phyloP scores from a whole-genome alignment of 1,139 yeast genomes.

The Hemisphaericaspora lyxosophila region DNA sequence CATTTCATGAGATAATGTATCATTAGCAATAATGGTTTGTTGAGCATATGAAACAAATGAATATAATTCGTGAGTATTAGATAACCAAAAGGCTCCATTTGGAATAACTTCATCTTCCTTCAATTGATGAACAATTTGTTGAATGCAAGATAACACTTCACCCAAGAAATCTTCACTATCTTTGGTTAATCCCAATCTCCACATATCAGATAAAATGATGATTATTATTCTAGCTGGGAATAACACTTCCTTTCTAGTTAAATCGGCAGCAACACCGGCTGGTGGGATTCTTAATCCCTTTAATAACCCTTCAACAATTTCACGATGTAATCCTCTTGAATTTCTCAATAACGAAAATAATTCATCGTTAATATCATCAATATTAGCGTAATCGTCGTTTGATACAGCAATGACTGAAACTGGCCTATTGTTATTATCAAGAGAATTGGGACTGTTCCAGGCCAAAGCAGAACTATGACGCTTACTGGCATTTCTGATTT shows the following conservation, averaged over 20 bases:
- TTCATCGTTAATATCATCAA: constrained; percentile 73
- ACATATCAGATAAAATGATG: constrained; percentile 92
- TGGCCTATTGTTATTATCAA: constrained; percentile 47
- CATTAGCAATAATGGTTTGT: constrained; percentile 81
- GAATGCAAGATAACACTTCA: constrained; percentile 85
- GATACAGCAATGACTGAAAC: constrained; percentile 62
- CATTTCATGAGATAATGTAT: constrained; percentile 77
- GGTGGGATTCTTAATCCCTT: constrained; percentile 87
- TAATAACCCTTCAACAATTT: constrained; percentile 83
- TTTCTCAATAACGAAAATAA: constrained; percentile 73
- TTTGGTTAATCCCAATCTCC: constrained; percentile 93
- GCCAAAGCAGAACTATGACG: constrained; percentile 45
- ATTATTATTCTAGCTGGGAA: constrained; percentile 96
- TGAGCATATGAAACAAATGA: constrained; percentile 95
- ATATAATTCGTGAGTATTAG: constrained; percentile 92
- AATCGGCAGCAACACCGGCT: constrained; percentile 78
- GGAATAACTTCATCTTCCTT: constrained; percentile 86
- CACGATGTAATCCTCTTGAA: constrained; percentile 75
- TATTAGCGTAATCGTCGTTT: constrained; percentile 54
- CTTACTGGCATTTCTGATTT: constrained; percentile 33
- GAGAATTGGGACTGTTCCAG: constrained; percentile 33
- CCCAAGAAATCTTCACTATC: constrained; percentile 92
- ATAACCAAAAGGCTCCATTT: constrained; percentile 97
- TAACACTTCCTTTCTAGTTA: constrained; percentile 85
- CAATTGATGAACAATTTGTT: constrained; percentile 66